Percentiles rank a stretch among this genome's conserved stretches.
Evolutionary conservation across 495 filamentous ascomycete species (phyloP).

Genomic region (Neurospora sp.): DNA sequence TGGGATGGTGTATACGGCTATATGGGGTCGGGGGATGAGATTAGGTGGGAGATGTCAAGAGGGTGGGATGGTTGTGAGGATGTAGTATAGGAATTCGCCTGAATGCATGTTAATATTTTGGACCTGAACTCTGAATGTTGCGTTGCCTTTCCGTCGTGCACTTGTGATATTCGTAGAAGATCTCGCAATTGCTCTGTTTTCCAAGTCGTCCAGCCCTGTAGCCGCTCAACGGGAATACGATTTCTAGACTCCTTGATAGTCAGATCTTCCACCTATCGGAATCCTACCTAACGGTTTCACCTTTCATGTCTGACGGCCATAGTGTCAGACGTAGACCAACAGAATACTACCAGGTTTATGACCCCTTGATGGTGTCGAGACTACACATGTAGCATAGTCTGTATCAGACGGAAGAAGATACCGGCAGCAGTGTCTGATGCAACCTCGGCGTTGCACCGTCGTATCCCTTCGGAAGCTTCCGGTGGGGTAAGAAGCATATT

Average conservation of each 20-base stretch:
- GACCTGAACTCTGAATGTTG: neutral
- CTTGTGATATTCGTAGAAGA: neutral
- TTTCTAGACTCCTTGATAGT: neutral
- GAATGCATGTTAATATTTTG: neutral
- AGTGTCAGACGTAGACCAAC: neutral
- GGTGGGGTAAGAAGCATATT: neutral
- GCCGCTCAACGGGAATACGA: neutral
- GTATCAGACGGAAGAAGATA: neutral
- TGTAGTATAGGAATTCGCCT: neutral
- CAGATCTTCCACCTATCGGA: neutral
- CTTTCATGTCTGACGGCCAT: neutral
- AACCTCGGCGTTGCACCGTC: neutral
- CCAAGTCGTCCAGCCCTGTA: neutral
- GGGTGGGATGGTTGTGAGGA: neutral
- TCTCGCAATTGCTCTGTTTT: too few relatives aligned
- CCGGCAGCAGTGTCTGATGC: neutral
- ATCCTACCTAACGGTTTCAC: neutral
- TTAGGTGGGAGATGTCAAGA: neutral
- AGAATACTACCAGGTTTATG: neutral
- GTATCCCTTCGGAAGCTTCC: neutral
- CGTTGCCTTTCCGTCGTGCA: neutral
- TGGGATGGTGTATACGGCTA: neutral
- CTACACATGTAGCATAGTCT: neutral
- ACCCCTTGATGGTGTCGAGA: neutral
- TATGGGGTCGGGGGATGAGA: neutral